Conservation (phyloP, 176 grass and related monocot genomes). For the Bromus sterilis region DNA sequence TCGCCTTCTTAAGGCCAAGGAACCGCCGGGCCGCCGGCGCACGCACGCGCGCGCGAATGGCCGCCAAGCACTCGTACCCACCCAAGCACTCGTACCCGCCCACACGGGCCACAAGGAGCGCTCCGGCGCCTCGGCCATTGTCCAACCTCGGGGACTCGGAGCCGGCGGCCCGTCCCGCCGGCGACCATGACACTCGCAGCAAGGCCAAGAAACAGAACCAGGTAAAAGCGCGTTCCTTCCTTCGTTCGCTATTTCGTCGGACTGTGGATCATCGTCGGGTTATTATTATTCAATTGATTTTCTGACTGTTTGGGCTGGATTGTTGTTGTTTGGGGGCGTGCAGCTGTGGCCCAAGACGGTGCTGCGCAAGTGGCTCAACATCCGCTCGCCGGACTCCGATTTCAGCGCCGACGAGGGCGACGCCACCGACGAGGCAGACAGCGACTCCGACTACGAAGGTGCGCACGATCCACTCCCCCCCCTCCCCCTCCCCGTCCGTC, state of each 20-base stretch:
- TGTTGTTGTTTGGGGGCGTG: no score
- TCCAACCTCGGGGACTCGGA: slow-evolving; percentile 5
- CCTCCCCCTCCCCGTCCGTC: neutral
- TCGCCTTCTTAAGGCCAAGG: neutral
- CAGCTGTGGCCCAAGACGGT: slow-evolving; percentile 92
- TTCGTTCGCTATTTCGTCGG: neutral
- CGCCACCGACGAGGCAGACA: slow-evolving; percentile 67
- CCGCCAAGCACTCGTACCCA: neutral
- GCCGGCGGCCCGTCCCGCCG: neutral
- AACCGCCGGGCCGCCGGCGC: neutral
- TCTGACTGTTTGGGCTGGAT: slow-evolving; percentile 13
- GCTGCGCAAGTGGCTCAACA: slow-evolving; percentile 94
- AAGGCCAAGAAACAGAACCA: slow-evolving; percentile 54
- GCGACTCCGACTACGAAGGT: slow-evolving; percentile 82
- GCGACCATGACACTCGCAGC: slow-evolving; percentile 8
- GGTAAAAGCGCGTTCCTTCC: slow-evolving; percentile 5
- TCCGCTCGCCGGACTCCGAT: slow-evolving; percentile 70
- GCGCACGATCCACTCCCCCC: neutral
- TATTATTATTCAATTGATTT: neutral
- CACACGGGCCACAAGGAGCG: neutral
- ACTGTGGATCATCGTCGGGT: neutral
- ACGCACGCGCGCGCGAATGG: neutral
- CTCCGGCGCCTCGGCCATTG: slow-evolving; percentile 17
- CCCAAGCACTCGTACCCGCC: slow-evolving; percentile 9
- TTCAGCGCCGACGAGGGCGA: slow-evolving; percentile 93